Evolutionary conservation across 139 green algal genomes (phyloP).

Genomic region (Gonium pectorale): DNA sequence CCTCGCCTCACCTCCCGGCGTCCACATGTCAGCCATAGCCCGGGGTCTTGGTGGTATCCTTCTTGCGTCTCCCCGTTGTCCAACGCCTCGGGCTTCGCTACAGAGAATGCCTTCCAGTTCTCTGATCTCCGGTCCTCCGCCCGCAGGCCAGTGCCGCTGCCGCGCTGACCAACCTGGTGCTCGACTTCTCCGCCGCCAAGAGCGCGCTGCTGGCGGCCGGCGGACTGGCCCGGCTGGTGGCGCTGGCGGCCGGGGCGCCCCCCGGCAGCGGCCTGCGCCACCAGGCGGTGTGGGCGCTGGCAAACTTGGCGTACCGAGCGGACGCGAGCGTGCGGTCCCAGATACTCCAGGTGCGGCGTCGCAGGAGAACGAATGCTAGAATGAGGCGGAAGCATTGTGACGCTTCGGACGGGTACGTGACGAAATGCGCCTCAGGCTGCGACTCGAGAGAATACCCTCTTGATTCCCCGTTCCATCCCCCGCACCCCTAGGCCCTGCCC

Average conservation of each 20-base stretch:
- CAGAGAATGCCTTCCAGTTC: too few species aligned
- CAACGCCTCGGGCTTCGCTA: too few species aligned
- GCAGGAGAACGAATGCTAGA: too few species aligned
- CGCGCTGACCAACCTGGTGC: conserved; percentile 87
- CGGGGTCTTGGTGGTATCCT: too few species aligned
- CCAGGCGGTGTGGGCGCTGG: conserved; percentile 81
- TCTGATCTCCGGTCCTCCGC: too few species aligned
- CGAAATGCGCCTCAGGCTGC: too few species aligned
- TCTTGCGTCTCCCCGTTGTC: too few species aligned
- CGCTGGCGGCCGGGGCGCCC: conserved; percentile 56
- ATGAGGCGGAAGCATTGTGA: too few species aligned
- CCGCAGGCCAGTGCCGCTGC: conserved; percentile 68
- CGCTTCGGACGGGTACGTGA: too few species aligned
- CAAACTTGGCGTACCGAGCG: conserved; percentile 74
- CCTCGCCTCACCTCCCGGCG: too few species aligned
- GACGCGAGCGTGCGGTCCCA: conserved; percentile 45
- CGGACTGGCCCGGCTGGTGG: conserved; percentile 52
- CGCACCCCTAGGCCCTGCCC: conserved; percentile 55
- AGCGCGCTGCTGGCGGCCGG: conserved; percentile 62
- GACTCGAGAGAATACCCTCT: too few species aligned
- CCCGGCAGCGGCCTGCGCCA: conserved; percentile 59
- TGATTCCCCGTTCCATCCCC: background rate
- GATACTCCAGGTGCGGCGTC: conserved; percentile 50
- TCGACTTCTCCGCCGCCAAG: conserved; percentile 84
- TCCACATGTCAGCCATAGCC: too few species aligned